These are phyloP conservation scores for Nannochloropsis oceanica DNA, from an alignment of 108 stramenopile species.

Conservation along the genomic window DNA sequence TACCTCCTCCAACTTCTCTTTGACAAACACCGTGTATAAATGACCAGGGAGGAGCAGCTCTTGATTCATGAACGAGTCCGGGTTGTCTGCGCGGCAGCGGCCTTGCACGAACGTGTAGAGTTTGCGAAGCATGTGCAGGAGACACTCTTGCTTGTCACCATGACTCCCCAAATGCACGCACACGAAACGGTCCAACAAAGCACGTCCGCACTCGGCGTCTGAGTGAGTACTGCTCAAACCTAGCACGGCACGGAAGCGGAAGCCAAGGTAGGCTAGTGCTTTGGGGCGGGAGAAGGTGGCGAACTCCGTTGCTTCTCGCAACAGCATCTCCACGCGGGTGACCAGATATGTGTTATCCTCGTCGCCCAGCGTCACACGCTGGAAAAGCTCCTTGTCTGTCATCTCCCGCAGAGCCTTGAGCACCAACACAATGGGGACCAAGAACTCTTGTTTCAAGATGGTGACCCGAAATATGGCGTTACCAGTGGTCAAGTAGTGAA, in stretches of 20 bases:
- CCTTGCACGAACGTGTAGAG: constrained; percentile 85
- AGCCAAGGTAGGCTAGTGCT: constrained; percentile 72
- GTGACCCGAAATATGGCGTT: constrained; percentile 76
- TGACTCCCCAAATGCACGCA: constrained; percentile 64
- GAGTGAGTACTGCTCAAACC: constrained; percentile 47
- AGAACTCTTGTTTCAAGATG: constrained; percentile 77
- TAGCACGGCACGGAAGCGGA: constrained; percentile 66
- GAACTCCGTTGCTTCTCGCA: constrained; percentile 73
- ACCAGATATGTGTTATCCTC: constrained; percentile 72
- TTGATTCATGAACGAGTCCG: constrained; percentile 86
- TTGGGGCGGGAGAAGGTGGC: constrained; percentile 58
- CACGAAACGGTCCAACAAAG: constrained; percentile 60
- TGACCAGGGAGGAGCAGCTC: constrained; percentile 86
- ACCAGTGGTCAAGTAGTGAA: constrained; percentile 87
- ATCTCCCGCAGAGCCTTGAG: constrained; percentile 67
- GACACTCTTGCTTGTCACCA: constrained; percentile 70
- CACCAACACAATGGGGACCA: constrained; percentile 74
- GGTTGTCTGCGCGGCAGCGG: constrained; percentile 79
- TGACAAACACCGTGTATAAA: constrained; percentile 65
- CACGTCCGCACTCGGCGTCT: constrained; percentile 72
- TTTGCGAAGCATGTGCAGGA: neutral
- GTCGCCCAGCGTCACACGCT: constrained; percentile 61
- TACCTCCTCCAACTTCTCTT: constrained; percentile 83
- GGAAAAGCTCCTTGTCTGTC: constrained; percentile 75
- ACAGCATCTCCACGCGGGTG: constrained; percentile 69